These are phyloP conservation scores for Arthrobotrys iridis DNA, from an alignment of 2,329 filamentous ascomycete genomes.

Conservation along the genomic window DNA sequence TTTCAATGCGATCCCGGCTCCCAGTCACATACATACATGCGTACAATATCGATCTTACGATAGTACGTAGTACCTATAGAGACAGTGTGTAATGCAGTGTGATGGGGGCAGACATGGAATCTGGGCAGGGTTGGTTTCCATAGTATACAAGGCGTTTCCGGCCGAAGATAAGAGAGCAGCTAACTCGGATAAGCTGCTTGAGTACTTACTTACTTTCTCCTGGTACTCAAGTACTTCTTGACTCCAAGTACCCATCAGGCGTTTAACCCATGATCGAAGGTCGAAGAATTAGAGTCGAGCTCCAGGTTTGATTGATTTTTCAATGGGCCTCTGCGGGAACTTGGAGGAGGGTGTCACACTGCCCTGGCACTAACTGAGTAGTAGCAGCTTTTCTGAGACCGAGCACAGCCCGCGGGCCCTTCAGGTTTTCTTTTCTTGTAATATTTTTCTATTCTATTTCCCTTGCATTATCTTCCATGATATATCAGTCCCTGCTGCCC, in stretches of 20 bases:
- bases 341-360: conserved; percentile 24
- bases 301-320: not conserved
- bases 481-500: not conserved
- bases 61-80: too few relatives aligned
- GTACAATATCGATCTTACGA: too few relatives aligned
- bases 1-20: too few relatives aligned
- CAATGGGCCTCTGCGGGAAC: too few relatives aligned
- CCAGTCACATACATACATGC: not conserved
- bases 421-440: not conserved
- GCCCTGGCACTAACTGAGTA: too few relatives aligned
- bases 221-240: too few relatives aligned
- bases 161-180: conserved; percentile 14
- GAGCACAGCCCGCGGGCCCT: conserved; percentile 4
- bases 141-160: conserved; percentile 6
- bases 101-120: not conserved
- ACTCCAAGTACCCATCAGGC: not conserved
- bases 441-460: not conserved
- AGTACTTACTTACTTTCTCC: too few relatives aligned
- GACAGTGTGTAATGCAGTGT: too few relatives aligned
- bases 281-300: too few relatives aligned
- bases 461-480: not conserved
- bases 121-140: not conserved
- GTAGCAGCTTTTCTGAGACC: not conserved
- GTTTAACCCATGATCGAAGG: too few relatives aligned
- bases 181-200: not conserved